Percentiles rank a stretch among this genome's conserved stretches.
Evolutionary conservation across 2,329 filamentous ascomycete genomes (phyloP).

Genomic region (Fusarium sacchari): DNA sequence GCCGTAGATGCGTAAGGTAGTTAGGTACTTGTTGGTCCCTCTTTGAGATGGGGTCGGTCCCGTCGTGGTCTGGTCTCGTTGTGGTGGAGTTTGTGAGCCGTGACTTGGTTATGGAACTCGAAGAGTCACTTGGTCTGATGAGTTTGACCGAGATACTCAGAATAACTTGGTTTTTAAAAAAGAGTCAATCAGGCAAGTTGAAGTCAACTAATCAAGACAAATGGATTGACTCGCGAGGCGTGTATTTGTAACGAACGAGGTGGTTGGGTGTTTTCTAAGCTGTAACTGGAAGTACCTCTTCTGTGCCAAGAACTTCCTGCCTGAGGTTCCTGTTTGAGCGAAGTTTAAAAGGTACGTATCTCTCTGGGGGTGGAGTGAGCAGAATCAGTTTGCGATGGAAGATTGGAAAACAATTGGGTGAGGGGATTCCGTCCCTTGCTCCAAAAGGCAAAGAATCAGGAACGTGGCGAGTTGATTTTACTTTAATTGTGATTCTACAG

Average conservation of each 20-base stretch:
- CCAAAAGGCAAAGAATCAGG: slow-evolving; percentile 30
- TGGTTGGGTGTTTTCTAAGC: slow-evolving; percentile 35
- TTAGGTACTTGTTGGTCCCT: slow-evolving; percentile 29
- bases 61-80: slow-evolving; percentile 19
- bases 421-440: slow-evolving; percentile 17
- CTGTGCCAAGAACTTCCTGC: slow-evolving; percentile 27
- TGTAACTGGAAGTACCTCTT: slow-evolving; percentile 14
- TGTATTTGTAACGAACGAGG: slow-evolving; percentile 32
- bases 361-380: slow-evolving; percentile 16
- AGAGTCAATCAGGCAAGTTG: slow-evolving; percentile 19
- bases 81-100: slow-evolving; percentile 27
- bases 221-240: slow-evolving; percentile 36
- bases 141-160: slow-evolving; percentile 10
- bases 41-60: slow-evolving; percentile 28
- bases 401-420: slow-evolving; percentile 11
- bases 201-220: slow-evolving; percentile 21
- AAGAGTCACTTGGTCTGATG: slow-evolving; percentile 35
- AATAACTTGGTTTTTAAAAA: slow-evolving; percentile 13
- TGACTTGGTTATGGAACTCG: slow-evolving; percentile 34
- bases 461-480: slow-evolving; percentile 20
- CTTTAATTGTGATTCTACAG: slow-evolving; percentile 14
- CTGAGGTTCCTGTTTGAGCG: slow-evolving; percentile 13
- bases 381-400: slow-evolving; percentile 1
- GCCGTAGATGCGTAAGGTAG: slow-evolving; percentile 15
- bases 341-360: slow-evolving; percentile 10